These are phyloP conservation scores for Phlebiopsis flavidoalba DNA, from an alignment of 768 basidiomycete species.

Conservation along the genomic window DNA sequence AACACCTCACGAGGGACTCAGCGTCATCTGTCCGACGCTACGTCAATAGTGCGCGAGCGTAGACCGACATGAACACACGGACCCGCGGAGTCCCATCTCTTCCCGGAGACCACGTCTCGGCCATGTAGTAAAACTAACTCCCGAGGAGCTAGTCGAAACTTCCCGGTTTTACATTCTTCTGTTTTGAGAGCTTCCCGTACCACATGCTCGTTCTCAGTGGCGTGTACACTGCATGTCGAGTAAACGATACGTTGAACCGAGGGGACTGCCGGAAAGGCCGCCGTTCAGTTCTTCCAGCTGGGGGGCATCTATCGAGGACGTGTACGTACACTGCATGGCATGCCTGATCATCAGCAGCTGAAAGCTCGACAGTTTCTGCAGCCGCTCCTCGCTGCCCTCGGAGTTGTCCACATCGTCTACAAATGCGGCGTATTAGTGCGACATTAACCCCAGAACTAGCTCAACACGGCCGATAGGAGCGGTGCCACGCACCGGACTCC, in stretches of 20 bases:
- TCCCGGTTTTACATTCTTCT: slow-evolving; percentile 53
- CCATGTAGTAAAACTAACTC: slow-evolving; percentile 73
- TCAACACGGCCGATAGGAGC: background rate
- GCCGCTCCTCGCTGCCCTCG: slow-evolving; percentile 56
- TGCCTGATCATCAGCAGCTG: slow-evolving; percentile 90
- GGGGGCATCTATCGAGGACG: background rate
- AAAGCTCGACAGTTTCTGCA: slow-evolving; percentile 81
- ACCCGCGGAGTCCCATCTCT: slow-evolving; percentile 57
- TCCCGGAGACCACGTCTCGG: slow-evolving; percentile 68
- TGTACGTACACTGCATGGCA: slow-evolving; percentile 82
- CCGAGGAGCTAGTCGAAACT: slow-evolving; percentile 66
- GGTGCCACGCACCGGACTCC: slow-evolving; percentile 50
- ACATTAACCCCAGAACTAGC: background rate
- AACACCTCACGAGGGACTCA: slow-evolving; percentile 62
- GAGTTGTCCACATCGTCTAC: slow-evolving; percentile 51
- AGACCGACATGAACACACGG: slow-evolving; percentile 8
- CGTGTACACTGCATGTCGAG: slow-evolving; percentile 95
- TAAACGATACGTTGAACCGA: slow-evolving; percentile 81
- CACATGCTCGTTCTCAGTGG: slow-evolving; percentile 90
- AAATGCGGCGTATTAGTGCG: slow-evolving; percentile 2
- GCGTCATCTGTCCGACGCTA: slow-evolving; percentile 41
- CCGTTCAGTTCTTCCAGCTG: background rate
- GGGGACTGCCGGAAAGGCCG: slow-evolving; percentile 49
- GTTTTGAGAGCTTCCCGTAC: slow-evolving; percentile 69
- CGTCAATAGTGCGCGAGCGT: background rate